A percentile compares a stretch with the other conserved stretches of the same genome.
Conservation (phyloP, 331 rosid species). For the Quercus tomentella region DNA sequence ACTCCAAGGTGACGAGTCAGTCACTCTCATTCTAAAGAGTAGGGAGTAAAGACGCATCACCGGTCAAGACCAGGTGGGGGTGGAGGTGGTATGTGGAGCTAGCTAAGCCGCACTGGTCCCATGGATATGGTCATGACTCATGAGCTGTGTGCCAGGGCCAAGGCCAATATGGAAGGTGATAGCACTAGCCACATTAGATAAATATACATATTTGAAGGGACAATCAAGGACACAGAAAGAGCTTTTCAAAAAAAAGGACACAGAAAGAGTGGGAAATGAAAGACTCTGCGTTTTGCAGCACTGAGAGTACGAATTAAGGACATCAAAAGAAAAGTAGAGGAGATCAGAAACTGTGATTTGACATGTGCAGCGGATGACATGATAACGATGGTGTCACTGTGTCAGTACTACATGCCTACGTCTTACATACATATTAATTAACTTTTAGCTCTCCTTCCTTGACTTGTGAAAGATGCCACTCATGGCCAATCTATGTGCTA, state of each 20-base stretch:
- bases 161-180: not conserved
- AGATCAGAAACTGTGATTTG: slow-evolving; percentile 16
- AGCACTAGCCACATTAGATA: too few relatives aligned
- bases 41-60: too few relatives aligned
- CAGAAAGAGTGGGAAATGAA: not conserved
- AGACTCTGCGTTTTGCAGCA: not conserved
- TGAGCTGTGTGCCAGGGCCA: not conserved
- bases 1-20: too few relatives aligned
- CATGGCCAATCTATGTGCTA: not conserved
- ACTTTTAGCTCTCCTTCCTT: not conserved
- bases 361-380: slow-evolving; percentile 20
- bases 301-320: not conserved
- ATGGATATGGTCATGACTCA: not conserved
- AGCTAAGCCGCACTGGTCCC: slow-evolving; percentile 1
- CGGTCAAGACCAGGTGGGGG: too few relatives aligned
- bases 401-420: not conserved
- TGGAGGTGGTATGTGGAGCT: too few relatives aligned
- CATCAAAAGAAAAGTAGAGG: not conserved
- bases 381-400: not conserved
- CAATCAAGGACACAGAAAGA: not conserved
- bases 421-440: not conserved
- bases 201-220: not conserved
- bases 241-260: not conserved
- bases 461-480: not conserved
- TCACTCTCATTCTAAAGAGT: too few relatives aligned